Evolutionary conservation across 2,329 filamentous ascomycete species (phyloP).

Genomic region (Cladorrhinum sp.): DNA sequence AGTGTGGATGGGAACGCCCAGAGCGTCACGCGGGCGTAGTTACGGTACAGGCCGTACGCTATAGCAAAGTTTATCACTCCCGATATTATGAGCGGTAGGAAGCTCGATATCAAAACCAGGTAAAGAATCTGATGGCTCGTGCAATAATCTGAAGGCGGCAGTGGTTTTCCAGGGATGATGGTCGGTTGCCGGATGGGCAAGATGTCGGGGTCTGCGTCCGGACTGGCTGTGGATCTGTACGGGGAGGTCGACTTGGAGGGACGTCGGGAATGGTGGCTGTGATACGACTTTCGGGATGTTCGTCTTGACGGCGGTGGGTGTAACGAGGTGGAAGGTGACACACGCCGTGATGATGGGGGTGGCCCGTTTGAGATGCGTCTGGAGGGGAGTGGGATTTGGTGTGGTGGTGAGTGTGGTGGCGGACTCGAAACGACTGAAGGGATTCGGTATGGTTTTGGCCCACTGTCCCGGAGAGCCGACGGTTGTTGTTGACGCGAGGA

Average conservation of each 20-base stretch:
- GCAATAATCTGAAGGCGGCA: constrained; percentile 37
- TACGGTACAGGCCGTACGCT: constrained; percentile 43
- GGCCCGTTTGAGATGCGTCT: too few relatives aligned
- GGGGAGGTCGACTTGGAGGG: neutral
- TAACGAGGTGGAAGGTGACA: neutral
- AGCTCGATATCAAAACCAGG: constrained; percentile 45
- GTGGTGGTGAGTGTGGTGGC: neutral
- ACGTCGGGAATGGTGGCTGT: neutral
- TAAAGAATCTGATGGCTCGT: constrained; percentile 48
- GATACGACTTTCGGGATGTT: neutral
- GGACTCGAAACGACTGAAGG: neutral
- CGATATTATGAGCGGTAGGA: constrained; percentile 46
- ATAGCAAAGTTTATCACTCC: constrained; percentile 52
- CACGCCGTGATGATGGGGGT: neutral
- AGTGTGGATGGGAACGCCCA: constrained; percentile 52
- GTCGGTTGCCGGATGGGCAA: neutral
- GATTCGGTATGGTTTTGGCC: neutral
- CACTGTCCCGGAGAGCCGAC: neutral
- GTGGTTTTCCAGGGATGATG: neutral
- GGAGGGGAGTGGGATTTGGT: too few relatives aligned
- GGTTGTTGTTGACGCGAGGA: neutral
- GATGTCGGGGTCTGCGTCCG: neutral
- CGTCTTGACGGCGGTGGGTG: neutral
- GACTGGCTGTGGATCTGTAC: neutral
- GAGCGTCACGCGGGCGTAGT: constrained; percentile 35